Base-by-base conservation (phyloP, 1,284 basidiomycete genomes). In the Ustilago lituana region DNA sequence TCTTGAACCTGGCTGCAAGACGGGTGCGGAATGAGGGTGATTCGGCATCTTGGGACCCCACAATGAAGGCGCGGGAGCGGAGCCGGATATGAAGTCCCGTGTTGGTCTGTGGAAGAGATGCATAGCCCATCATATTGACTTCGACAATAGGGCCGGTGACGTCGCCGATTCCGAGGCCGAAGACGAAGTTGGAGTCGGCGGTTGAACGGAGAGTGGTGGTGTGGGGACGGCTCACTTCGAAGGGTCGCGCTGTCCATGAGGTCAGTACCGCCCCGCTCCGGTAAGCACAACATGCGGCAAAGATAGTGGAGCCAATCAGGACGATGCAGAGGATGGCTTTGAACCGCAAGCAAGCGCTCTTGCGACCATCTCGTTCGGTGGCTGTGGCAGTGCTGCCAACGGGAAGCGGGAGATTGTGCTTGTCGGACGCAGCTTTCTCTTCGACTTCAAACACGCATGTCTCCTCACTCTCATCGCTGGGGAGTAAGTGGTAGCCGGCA, bases 21-120 rank as follows among this genome's bases (percentile, higher is more conserved):
- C 38, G 52, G 8, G 51, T 15, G 11, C 17, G 37, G 24, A 47
- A 31, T 14, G 23, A 8, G 5, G 38, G 11, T 0, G 54, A 11
- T 2, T 54, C 43, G 7, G 35, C 55, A 7, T 55, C 41, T 10
- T 38, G 19, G 6, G 55, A 59, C 14, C 89, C 90, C 32, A 92
- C 83, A 72, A 92, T 89, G 82, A 89, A 92, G 0, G 89, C 90
- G 12, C 91, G 87, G 70, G 88, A 88, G 40, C 89, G 87, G 78
- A 91, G 87, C 22, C 91, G 86, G 88, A 92, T 90, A 80, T 92
- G 90, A 50, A 92, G 83, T 4, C 91, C 91, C 0, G 89, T 90
- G 77, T 89, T 89, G 2, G 87, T 89, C 78, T 92, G 91, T 0
- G 85, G 80, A 10, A 89, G 79, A 14, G 83, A 86, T 1, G 90